These are phyloP conservation scores for Neofusicoccum cordaticola DNA, from an alignment of 2,329 filamentous ascomycete species.

Conservation along the genomic window DNA sequence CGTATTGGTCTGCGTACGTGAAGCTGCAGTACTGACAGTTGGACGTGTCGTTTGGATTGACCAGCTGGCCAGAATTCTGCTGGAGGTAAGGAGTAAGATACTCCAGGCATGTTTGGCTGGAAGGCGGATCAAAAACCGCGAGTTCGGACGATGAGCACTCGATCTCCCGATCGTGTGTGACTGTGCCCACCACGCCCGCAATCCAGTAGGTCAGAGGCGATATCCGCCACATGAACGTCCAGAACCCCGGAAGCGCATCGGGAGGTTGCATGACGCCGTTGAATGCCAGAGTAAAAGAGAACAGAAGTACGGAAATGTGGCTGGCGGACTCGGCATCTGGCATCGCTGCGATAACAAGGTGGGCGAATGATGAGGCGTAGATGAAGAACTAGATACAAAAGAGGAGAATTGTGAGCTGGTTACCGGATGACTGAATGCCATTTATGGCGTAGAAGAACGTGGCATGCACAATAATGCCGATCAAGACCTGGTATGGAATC, in stretches of 20 bases:
- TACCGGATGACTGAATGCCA: constrained; percentile 45
- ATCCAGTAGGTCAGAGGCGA: constrained; percentile 66
- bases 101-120: constrained; percentile 40
- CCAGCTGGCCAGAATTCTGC: constrained; percentile 41
- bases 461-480: constrained; percentile 61
- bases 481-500: constrained; percentile 63
- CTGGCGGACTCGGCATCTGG: constrained; percentile 67
- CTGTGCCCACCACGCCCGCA: constrained; percentile 37
- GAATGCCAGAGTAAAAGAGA: constrained; percentile 60
- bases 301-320: constrained; percentile 60
- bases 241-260: constrained; percentile 63
- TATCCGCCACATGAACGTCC: constrained; percentile 73
- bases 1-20: constrained; percentile 47
- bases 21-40: constrained; percentile 52
- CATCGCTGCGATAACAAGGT: constrained; percentile 70
- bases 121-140: constrained; percentile 40
- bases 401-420: constrained; percentile 64
- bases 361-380: constrained; percentile 69
- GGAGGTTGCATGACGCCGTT: constrained; percentile 62
- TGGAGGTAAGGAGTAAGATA: constrained; percentile 46
- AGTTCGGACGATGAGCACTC: constrained; percentile 46
- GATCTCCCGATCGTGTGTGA: constrained; percentile 47
- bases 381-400: constrained; percentile 66
- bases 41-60: constrained; percentile 43
- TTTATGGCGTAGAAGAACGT: constrained; percentile 63